These are phyloP conservation scores for Cephalotrichum gorgonifer DNA, from an alignment of 2,329 filamentous ascomycete genomes.

Conservation along the genomic window DNA sequence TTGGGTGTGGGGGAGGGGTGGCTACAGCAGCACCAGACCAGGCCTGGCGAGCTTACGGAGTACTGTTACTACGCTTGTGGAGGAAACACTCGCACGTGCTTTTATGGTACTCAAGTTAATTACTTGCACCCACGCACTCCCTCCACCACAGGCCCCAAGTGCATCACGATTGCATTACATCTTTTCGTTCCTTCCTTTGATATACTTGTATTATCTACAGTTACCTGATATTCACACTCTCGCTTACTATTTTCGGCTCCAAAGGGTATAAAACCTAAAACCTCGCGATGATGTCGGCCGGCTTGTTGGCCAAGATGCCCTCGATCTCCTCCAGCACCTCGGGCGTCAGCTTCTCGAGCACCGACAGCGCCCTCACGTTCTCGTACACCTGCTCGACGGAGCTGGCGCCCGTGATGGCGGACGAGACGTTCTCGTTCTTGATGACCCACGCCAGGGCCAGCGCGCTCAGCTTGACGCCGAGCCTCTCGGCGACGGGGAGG, in stretches of 20 bases:
- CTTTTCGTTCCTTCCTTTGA: too few species aligned
- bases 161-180: too few species aligned
- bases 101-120: too few species aligned
- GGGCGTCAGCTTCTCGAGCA: slow-evolving; percentile 45
- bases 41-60: too few species aligned
- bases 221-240: too few species aligned
- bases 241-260: too few species aligned
- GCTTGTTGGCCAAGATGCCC: slow-evolving; percentile 47
- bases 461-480: slow-evolving; percentile 46
- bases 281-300: slow-evolving; percentile 21
- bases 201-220: neutral
- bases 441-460: slow-evolving; percentile 54
- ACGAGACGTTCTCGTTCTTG: slow-evolving; percentile 50
- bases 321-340: slow-evolving; percentile 52
- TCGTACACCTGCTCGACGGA: slow-evolving; percentile 48
- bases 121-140: too few species aligned
- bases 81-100: too few species aligned
- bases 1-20: neutral
- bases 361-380: slow-evolving; percentile 41
- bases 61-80: too few species aligned
- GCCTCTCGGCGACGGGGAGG: slow-evolving; percentile 51
- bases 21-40: neutral
- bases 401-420: slow-evolving; percentile 51
- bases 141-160: too few species aligned
- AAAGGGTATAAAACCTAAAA: too few species aligned